A percentile compares a stretch with the other conserved stretches of the same genome.
Conservation (phyloP, 352 stramenopile genomes). For the Phytophthora pluvialis region DNA sequence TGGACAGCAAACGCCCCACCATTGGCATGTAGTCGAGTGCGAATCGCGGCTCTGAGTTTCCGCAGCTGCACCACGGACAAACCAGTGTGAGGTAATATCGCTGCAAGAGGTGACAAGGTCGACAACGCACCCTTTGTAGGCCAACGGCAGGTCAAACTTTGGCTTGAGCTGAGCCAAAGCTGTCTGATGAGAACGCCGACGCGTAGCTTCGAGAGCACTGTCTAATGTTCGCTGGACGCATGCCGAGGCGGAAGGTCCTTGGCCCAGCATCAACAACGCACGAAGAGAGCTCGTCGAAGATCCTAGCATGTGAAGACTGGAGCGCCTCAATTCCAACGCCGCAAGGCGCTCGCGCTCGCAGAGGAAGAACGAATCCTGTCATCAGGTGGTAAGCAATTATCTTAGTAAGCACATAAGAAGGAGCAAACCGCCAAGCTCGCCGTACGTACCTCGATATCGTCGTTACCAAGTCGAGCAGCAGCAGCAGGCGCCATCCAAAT, state of each 20-base stretch:
- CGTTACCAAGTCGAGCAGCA: neutral
- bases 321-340: slow-evolving; percentile 35
- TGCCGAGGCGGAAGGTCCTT: slow-evolving; percentile 26
- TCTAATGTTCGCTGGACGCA: slow-evolving; percentile 48
- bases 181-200: slow-evolving; percentile 24
- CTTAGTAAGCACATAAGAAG: slow-evolving; percentile 4
- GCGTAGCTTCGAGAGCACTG: slow-evolving; percentile 29
- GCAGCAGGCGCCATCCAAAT: slow-evolving; percentile 37
- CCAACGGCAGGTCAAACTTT: slow-evolving; percentile 58
- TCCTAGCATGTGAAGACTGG: slow-evolving; percentile 34
- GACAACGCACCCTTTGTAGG: slow-evolving; percentile 47
- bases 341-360: slow-evolving; percentile 31
- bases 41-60: slow-evolving; percentile 48
- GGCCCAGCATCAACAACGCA: slow-evolving; percentile 17
- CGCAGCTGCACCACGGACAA: slow-evolving; percentile 35
- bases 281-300: slow-evolving; percentile 21
- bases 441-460: slow-evolving; percentile 35
- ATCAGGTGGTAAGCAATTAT: slow-evolving; percentile 7
- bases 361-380: slow-evolving; percentile 37
- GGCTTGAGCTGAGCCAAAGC: slow-evolving; percentile 45
- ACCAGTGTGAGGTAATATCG: slow-evolving; percentile 16
- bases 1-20: slow-evolving; percentile 61
- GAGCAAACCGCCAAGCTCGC: neutral
- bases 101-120: neutral
- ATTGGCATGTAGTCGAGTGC: slow-evolving; percentile 77